A percentile compares a stretch with the other conserved stretches of the same genome.
Evolutionary conservation across 2,329 filamentous ascomycete genomes (phyloP).

Genomic region (Penicillium polonicum): DNA sequence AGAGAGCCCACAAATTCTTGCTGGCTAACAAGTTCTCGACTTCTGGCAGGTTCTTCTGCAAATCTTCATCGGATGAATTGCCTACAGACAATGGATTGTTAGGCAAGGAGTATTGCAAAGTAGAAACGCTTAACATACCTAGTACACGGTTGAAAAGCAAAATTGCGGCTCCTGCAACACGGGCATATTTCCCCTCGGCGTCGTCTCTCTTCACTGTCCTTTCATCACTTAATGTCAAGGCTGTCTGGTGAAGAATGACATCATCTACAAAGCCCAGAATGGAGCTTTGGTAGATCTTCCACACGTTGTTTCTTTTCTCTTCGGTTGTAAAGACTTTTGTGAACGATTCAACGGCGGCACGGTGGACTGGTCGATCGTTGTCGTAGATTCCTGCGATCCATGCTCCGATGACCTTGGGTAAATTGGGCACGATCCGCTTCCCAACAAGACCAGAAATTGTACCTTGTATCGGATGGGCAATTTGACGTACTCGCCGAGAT

Average conservation of each 20-base stretch:
- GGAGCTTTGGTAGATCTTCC: constrained; percentile 75
- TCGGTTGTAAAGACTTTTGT: constrained; percentile 72
- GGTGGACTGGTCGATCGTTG: constrained; percentile 71
- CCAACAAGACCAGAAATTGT: constrained; percentile 59
- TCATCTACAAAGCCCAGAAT: constrained; percentile 80
- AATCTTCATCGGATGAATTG: constrained; percentile 46
- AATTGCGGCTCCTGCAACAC: constrained; percentile 66
- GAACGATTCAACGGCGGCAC: constrained; percentile 75
- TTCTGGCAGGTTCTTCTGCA: constrained; percentile 58
- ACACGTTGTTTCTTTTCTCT: constrained; percentile 75
- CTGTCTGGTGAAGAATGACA: constrained; percentile 73
- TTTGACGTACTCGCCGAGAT: constrained; percentile 80
- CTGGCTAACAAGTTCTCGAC: constrained; percentile 68
- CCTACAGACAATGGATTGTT: constrained; percentile 25
- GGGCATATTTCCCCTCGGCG: constrained; percentile 77
- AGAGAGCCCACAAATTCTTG: constrained; percentile 60
- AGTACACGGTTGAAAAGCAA: constrained; percentile 57
- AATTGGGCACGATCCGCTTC: constrained; percentile 77
- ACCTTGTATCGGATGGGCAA: constrained; percentile 74
- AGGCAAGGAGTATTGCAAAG: background rate
- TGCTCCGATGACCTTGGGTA: constrained; percentile 76
- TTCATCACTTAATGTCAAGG: constrained; percentile 83
- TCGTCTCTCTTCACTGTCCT: constrained; percentile 81
- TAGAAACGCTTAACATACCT: constrained; percentile 29
- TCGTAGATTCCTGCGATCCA: constrained; percentile 92